Evolutionary conservation across 1,284 basidiomycete species (phyloP).

Genomic region (Trametes hirsuta): DNA sequence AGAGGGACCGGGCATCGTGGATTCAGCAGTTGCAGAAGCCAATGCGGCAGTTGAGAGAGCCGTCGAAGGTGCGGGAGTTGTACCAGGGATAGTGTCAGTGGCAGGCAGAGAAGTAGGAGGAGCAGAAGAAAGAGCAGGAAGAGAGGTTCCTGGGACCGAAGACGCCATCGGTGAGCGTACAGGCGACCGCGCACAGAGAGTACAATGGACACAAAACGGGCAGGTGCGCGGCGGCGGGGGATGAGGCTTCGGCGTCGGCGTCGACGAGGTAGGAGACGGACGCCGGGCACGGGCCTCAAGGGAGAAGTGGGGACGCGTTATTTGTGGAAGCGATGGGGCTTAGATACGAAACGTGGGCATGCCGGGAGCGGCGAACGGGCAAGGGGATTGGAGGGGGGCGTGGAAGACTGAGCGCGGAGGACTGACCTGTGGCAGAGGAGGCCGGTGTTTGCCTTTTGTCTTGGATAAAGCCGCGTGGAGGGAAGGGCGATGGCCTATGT

Average conservation of each 20-base stretch:
- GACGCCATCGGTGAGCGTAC: constrained; percentile 11
- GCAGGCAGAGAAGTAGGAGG: constrained; percentile 10
- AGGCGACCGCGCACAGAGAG: neutral
- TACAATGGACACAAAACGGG: neutral
- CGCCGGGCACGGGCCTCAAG: neutral
- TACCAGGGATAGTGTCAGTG: constrained; percentile 18
- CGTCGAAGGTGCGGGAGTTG: constrained; percentile 1
- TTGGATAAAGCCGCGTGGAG: neutral
- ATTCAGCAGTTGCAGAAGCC: constrained; percentile 7
- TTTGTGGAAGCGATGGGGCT: constrained; percentile 7
- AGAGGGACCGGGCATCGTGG: constrained; percentile 9
- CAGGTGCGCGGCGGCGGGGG: neutral
- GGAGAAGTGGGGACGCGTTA: neutral
- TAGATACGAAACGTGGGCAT: constrained; percentile 6
- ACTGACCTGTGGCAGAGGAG: constrained; percentile 16
- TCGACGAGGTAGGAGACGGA: neutral
- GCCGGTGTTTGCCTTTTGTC: constrained; percentile 12
- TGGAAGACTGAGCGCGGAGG: neutral
- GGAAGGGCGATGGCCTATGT: neutral
- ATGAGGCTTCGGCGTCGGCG: neutral
- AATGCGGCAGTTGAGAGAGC: constrained; percentile 1
- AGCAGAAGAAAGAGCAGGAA: constrained; percentile 14
- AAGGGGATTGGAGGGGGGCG: constrained; percentile 1
- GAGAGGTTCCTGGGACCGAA: constrained; percentile 4
- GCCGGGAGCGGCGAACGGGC: neutral